phyloP scores from a whole-genome alignment of 805 yeast species.

The Myxozyma mucilagina region DNA sequence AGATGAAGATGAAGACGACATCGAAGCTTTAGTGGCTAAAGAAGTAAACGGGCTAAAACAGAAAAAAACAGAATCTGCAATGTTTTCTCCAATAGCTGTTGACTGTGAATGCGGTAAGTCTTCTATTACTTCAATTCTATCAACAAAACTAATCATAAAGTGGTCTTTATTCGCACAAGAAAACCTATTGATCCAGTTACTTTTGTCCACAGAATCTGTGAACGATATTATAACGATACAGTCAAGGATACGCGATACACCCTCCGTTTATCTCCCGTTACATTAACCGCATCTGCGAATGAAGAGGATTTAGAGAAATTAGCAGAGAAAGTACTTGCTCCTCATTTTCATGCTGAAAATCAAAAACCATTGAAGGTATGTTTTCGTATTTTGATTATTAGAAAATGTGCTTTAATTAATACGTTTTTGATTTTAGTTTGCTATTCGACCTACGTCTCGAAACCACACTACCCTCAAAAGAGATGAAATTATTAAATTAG shows the following conservation, averaged over 20 bases:
- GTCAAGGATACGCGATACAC: conserved; percentile 66
- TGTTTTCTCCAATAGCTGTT: conserved; percentile 60
- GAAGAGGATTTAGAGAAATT: conserved; percentile 65
- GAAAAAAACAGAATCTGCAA: conserved; percentile 44
- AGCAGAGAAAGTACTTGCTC: conserved; percentile 59
- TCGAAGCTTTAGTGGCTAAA: conserved; percentile 29
- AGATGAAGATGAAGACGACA: conserved; percentile 38
- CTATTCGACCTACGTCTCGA: conserved; percentile 76
- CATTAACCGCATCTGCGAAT: conserved; percentile 69
- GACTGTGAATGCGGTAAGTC: conserved; percentile 83
- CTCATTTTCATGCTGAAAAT: conserved; percentile 61
- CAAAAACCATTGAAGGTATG: conserved; percentile 27
- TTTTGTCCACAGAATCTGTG: conserved; percentile 64
- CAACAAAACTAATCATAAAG: conserved; percentile 30
- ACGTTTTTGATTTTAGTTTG: conserved; percentile 49
- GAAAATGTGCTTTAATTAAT: neutral
- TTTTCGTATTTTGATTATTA: no score
- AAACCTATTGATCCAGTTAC: conserved; percentile 76
- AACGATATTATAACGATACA: conserved; percentile 52
- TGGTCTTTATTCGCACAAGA: conserved; percentile 78
- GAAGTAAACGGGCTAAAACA: conserved; percentile 53
- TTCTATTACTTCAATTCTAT: neutral
- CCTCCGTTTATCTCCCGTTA: conserved; percentile 79
- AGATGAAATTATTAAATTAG: conserved; percentile 67
- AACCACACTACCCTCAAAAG: conserved; percentile 73